Base-by-base conservation (phyloP, 768 basidiomycete genomes). In the Lactarius evosmus region DNA sequence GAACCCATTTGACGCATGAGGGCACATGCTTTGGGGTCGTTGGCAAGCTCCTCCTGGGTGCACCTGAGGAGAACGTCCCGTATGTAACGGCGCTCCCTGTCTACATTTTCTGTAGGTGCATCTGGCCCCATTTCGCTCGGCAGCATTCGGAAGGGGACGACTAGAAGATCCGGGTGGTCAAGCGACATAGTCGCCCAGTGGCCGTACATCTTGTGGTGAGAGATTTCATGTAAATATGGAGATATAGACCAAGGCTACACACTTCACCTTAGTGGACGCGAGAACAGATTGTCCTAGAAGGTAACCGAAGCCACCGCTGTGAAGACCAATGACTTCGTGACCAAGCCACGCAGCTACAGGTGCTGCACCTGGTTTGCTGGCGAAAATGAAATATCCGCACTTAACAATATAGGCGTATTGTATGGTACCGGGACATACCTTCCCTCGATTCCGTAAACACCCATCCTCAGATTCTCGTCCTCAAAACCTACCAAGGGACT, bases 281-380 rank as follows among this genome's bases (percentile, higher is more conserved):
- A 77, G 78, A 19, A 72, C 62, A 8, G 72, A 78, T 65, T 78
- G 75, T 1, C 77, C 77, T 16, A 80, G 71, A 2, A 82, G 67
- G 8, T 66, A 68, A 1, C 79, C 79, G 61, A 78, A 73, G 0
- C 80, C 80, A 2, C 68, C 58, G 33, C 71, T 66, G 62, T 78
- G 68, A 19, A 81, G 70, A 0, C 80, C 79, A n/a, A 81, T 69
- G 19, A 78, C 74, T 22, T 70, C 57, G 66, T 81, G 78, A 11
- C 73, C 70, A 7, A 80, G 62, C 46, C 66, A 82, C 0, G 69
- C 69, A 0, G 78, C 75, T 2, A 74, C 73, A 0, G 80, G 71
- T 0, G 80, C 70, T 1, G 81, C 80, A 46, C 80, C 80, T 12
- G 80, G 78, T 72, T 81, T 82, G 65, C 80, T 81, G 60, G 36